Base-by-base conservation (phyloP, 208 protist genomes). In the Leptomonas seymouri region DNA sequence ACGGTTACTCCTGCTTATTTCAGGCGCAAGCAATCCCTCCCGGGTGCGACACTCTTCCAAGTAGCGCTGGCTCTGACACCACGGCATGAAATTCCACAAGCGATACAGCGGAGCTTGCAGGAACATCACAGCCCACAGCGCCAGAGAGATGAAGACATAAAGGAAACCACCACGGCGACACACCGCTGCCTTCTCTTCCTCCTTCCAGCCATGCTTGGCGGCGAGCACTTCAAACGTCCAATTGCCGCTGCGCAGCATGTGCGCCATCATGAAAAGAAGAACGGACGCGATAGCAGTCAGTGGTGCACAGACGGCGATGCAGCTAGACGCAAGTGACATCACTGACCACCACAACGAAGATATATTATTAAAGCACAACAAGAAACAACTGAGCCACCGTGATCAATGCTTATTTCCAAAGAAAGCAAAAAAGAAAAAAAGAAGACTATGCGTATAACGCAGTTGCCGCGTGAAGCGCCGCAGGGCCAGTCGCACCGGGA, bases 201-300 rank as follows among this genome's bases (percentile, higher is more conserved):
- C 45, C 20, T 89, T 76, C 88, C 88, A 94, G n/a, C 69, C 68
- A 34, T 86, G 54, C 60, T 90, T 86, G 9, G 74, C 82, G 30
- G 81, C 74, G n/a, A 89, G 44, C 12, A 94, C 71, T 21, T 81
- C 59, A 46, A 94, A 94, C n/a, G 88, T 94, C 80, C 77, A 84
- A 64, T 71, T 85, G 21, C 71, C 69, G 51, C 63, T 56, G 36
- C 84, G 65, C 55, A 87, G 68, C 45, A 76, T 76, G 56, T 76
- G 49, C 0, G 72, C 54, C 62, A 85, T 68, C 48, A 71, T 74
- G 23, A 82, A 76, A 21, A 86, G 74, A 23, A 86, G 67, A 39
- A 85, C 27, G 25, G 71, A 62, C 16, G 72, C 65, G 8, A 68
- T 51, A 14, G 81, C 28, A 25, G 77, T 78, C 41, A 83, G 74